These are phyloP conservation scores for Didymella pomorum DNA, from an alignment of 2,329 filamentous ascomycete species.

Conservation along the genomic window DNA sequence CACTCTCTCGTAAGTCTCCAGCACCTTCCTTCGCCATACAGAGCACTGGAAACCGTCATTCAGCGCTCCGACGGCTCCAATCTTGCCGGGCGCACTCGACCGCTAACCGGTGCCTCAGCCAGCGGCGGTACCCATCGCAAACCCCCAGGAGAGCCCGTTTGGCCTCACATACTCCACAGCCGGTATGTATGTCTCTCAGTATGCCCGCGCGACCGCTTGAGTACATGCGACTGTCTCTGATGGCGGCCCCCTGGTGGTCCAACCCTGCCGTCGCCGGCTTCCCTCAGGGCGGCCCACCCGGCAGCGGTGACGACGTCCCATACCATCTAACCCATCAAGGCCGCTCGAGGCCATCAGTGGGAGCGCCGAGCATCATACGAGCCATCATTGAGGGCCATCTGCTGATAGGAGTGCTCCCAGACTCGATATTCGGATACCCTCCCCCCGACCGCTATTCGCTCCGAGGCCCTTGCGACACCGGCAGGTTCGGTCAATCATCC, in stretches of 20 bases:
- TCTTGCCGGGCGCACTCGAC: constrained; percentile 33
- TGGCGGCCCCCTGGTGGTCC: constrained; percentile 28
- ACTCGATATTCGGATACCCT: constrained; percentile 34
- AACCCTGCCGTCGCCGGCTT: constrained; percentile 39
- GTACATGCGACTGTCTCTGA: constrained; percentile 24
- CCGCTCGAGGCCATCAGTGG: constrained; percentile 28
- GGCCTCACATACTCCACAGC: constrained; percentile 34
- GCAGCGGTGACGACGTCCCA: constrained; percentile 43
- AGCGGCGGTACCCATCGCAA: constrained; percentile 49
- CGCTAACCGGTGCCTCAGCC: constrained; percentile 46
- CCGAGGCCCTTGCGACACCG: constrained; percentile 51
- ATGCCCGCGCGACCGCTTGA: constrained; percentile 43
- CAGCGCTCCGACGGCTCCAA: constrained; percentile 23
- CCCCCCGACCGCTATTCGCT: constrained; percentile 42
- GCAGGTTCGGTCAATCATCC: constrained; percentile 46
- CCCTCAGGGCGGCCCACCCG: constrained; percentile 42
- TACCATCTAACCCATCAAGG: constrained; percentile 31
- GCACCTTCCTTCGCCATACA: constrained; percentile 28
- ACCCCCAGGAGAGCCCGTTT: constrained; percentile 38
- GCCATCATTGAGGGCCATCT: constrained; percentile 29
- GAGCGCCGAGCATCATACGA: constrained; percentile 28
- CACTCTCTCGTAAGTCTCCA: constrained; percentile 35
- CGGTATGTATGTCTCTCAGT: constrained; percentile 46
- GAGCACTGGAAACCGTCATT: constrained; percentile 22
- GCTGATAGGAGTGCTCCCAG: constrained; percentile 37